Conservation (phyloP, 2,329 filamentous ascomycete species). For the Calonectria pauciramosa region DNA sequence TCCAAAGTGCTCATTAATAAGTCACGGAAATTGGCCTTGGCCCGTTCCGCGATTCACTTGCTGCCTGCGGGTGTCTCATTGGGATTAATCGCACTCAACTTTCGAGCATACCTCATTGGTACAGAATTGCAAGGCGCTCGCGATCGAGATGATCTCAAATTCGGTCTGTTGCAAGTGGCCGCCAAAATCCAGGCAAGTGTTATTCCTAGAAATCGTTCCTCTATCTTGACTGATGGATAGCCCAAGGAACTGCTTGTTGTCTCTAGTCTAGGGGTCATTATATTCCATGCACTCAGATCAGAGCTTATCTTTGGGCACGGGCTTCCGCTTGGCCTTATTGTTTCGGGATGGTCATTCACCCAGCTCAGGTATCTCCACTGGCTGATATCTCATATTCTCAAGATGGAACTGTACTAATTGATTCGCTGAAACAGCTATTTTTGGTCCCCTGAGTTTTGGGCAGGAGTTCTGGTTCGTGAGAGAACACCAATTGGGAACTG, state of each 20-base stretch:
- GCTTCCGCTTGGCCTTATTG: constrained; percentile 24
- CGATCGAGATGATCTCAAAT: constrained; percentile 12
- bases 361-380: constrained; percentile 1
- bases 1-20: not conserved
- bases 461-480: not conserved
- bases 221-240: not conserved
- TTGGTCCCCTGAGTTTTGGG: constrained; percentile 24
- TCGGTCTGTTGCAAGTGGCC: constrained; percentile 25
- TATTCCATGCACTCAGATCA: constrained; percentile 20
- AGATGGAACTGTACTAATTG: not conserved
- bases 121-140: constrained; percentile 13
- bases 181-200: constrained; percentile 21
- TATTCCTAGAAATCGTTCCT: not conserved
- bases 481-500: not conserved
- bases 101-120: constrained; percentile 25
- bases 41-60: constrained; percentile 5
- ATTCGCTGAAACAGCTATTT: constrained; percentile 9
- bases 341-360: constrained; percentile 19
- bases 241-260: constrained; percentile 29
- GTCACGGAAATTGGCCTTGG: not conserved
- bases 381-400: no score
- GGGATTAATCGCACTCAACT: not conserved
- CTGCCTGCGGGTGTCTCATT: constrained; percentile 4
- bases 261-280: constrained; percentile 13
- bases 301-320: constrained; percentile 24